A percentile compares a stretch with the other conserved stretches of the same genome.
phyloP scores from a whole-genome alignment of 2,329 filamentous ascomycete genomes.

The Sclerotinia nivalis region DNA sequence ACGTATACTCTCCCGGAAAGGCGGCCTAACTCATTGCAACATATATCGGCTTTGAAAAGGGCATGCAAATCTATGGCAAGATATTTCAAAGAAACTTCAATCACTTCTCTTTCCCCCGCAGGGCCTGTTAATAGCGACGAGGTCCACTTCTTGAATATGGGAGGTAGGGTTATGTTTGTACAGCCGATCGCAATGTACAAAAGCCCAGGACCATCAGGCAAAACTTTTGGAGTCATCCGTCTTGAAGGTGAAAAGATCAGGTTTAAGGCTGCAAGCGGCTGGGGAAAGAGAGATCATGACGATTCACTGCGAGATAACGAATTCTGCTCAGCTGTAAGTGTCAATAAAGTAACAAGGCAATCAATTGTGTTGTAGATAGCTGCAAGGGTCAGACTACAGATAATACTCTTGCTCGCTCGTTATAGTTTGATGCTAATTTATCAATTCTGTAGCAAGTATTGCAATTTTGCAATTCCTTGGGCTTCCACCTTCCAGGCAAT shows the following conservation, averaged over 20 bases:
- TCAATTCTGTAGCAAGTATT: neutral
- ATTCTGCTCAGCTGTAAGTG: slow-evolving; percentile 15
- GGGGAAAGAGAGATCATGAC: neutral
- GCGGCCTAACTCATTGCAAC: neutral
- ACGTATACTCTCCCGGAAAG: neutral
- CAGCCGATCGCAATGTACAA: neutral
- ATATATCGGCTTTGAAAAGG: slow-evolving; percentile 12
- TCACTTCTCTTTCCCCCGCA: neutral
- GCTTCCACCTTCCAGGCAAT: slow-evolving; percentile 6
- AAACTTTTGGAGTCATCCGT: slow-evolving; percentile 9
- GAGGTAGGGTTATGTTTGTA: neutral
- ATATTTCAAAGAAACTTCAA: neutral
- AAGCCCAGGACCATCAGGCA: neutral
- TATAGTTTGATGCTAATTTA: neutral
- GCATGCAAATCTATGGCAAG: slow-evolving; percentile 9
- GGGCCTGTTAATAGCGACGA: neutral
- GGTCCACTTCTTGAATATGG: neutral
- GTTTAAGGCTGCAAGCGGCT: slow-evolving; percentile 8
- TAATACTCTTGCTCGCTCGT: neutral
- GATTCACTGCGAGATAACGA: slow-evolving; percentile 12
- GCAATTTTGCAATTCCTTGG: slow-evolving; percentile 16
- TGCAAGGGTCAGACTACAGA: neutral
- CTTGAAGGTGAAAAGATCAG: neutral
- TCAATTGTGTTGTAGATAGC: neutral
- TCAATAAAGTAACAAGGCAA: neutral